Percentiles rank a stretch among this genome's conserved stretches.
Conservation (phyloP, 1,284 basidiomycete genomes). For the Exobasidium rhododendri region DNA sequence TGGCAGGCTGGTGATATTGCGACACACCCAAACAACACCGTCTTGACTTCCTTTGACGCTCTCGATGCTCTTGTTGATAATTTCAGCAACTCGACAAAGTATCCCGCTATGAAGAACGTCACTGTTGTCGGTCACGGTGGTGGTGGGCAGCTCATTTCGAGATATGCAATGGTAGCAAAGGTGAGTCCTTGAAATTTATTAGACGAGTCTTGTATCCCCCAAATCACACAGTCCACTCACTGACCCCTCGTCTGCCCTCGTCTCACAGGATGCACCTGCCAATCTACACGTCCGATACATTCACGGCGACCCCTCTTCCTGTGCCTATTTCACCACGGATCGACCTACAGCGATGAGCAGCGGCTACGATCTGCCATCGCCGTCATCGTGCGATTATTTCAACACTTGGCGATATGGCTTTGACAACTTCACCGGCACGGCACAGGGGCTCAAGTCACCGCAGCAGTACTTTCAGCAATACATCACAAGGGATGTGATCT, state of each 20-base stretch:
- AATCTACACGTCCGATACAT: constrained; percentile 39
- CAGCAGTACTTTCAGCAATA: constrained; percentile 41
- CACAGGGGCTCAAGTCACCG: constrained; percentile 27
- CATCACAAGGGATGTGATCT: constrained; percentile 43
- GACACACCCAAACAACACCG: constrained; percentile 33
- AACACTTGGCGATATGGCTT: constrained; percentile 53
- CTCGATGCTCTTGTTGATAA: constrained; percentile 42
- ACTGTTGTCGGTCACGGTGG: constrained; percentile 52
- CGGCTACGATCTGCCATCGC: constrained; percentile 26
- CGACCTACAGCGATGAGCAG: constrained; percentile 22
- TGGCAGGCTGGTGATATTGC: constrained; percentile 50
- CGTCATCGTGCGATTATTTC: constrained; percentile 31
- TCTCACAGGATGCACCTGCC: constrained; percentile 16
- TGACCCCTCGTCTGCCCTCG: neutral
- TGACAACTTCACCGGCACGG: constrained; percentile 37
- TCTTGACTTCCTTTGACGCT: constrained; percentile 43
- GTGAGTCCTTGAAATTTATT: neutral
- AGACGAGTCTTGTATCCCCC: too few species aligned
- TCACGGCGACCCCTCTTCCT: constrained; percentile 43
- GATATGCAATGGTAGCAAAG: constrained; percentile 46
- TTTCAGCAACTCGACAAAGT: constrained; percentile 32
- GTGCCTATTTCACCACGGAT: constrained; percentile 45
- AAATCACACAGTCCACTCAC: neutral
- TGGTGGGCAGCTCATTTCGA: constrained; percentile 49
- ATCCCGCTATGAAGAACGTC: constrained; percentile 40